Conservation (phyloP, 345 rosid genomes). For the Brassica nigra region DNA sequence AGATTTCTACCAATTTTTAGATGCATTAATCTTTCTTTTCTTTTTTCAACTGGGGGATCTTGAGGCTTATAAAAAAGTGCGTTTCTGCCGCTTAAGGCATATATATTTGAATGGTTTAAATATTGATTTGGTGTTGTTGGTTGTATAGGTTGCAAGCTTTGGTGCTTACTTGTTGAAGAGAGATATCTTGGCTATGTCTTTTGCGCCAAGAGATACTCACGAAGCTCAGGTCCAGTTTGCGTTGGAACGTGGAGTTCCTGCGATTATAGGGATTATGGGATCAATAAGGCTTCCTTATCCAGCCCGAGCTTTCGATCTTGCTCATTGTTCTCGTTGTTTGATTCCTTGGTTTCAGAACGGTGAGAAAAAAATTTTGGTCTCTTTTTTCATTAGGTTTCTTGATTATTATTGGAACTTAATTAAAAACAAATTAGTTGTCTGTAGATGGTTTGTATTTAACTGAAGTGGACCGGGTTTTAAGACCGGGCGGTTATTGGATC, state of each 20-base stretch:
- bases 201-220: conserved; percentile 97
- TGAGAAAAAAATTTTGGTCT: conserved; percentile 25
- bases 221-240: conserved; percentile 98
- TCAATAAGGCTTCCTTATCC: conserved; percentile 90
- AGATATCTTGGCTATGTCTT: conserved; percentile 74
- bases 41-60: background rate
- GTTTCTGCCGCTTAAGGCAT: too few relatives aligned
- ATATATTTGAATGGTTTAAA: too few relatives aligned
- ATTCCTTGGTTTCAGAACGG: conserved; percentile 80
- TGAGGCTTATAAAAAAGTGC: background rate
- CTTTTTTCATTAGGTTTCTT: background rate
- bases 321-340: conserved; percentile 96
- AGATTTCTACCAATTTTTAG: background rate
- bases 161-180: conserved; percentile 91
- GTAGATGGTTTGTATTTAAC: conserved; percentile 81
- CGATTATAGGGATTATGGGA: conserved; percentile 85
- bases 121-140: background rate
- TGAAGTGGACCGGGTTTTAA: conserved; percentile 85
- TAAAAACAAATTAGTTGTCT: conserved; percentile 43
- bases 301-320: conserved; percentile 93
- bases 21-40: background rate
- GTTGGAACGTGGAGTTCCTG: conserved; percentile 95
- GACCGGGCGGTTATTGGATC: conserved; percentile 97
- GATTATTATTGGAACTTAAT: conserved; percentile 50
- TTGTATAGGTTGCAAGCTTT: conserved; percentile 85